phyloP scores from a whole-genome alignment of 1,284 basidiomycete species.

The Amylostereum areolatum region DNA sequence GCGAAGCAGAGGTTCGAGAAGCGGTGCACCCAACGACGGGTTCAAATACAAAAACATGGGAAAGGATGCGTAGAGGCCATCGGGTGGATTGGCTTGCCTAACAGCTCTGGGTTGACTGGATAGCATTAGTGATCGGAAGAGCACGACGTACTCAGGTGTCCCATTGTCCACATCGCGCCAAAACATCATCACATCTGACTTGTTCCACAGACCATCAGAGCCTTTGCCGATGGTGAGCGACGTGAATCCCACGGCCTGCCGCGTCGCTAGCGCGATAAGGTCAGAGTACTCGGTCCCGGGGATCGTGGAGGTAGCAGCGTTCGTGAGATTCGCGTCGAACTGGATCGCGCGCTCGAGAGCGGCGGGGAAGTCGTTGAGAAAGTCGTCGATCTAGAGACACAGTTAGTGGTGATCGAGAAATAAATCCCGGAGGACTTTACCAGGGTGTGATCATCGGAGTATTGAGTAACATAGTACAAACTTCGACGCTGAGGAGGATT shows the following conservation, averaged over 20 bases:
- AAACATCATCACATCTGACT: slow-evolving; percentile 10
- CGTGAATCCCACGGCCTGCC: slow-evolving; percentile 2
- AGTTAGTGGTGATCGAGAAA: no score
- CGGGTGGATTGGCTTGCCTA: slow-evolving; percentile 46
- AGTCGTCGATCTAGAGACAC: slow-evolving; percentile 34
- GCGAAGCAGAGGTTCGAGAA: slow-evolving; percentile 56
- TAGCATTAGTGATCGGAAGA: neutral
- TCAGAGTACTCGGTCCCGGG: neutral
- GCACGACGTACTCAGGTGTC: neutral
- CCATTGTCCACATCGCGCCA: slow-evolving; percentile 15
- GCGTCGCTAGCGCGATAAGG: slow-evolving; percentile 2
- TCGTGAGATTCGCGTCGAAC: neutral
- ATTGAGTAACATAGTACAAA: neutral
- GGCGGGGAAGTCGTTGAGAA: neutral
- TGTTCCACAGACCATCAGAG: neutral
- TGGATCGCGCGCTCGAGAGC: neutral
- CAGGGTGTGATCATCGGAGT: slow-evolving; percentile 1
- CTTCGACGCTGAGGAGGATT: neutral
- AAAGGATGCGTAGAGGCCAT: slow-evolving; percentile 70
- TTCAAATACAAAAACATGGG: slow-evolving; percentile 61
- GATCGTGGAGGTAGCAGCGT: neutral
- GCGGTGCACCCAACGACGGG: slow-evolving; percentile 50
- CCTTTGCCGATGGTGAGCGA: slow-evolving; percentile 6
- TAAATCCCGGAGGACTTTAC: slow-evolving; percentile 12
- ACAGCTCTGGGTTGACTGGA: no score